Percentiles rank a stretch among this genome's conserved stretches.
phyloP scores from a whole-genome alignment of 192 early-diverging fungal species.

The Chytriomyces hyalinus region DNA sequence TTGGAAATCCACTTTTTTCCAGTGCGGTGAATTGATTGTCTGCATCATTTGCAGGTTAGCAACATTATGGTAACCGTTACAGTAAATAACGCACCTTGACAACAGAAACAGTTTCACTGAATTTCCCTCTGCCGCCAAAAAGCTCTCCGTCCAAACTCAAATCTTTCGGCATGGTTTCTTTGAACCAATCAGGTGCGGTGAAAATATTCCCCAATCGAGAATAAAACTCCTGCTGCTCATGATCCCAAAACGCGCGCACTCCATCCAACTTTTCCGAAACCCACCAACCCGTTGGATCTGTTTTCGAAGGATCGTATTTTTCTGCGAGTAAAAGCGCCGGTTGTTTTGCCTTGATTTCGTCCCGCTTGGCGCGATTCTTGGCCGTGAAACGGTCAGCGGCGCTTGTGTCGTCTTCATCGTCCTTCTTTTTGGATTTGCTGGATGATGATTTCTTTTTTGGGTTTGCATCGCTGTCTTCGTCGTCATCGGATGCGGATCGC shows the following conservation, averaged over 20 bases:
- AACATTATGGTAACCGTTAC: constrained; percentile 12
- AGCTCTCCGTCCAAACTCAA: constrained; percentile 75
- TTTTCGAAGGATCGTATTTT: constrained; percentile 24
- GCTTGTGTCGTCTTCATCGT: constrained; percentile 23
- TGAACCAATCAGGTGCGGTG: constrained; percentile 59
- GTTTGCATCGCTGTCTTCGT: constrained; percentile 1
- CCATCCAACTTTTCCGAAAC: constrained; percentile 77
- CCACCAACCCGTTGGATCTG: constrained; percentile 74
- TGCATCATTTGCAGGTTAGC: constrained; percentile 3
- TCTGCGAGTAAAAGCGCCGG: constrained; percentile 39
- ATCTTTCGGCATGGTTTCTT: constrained; percentile 54
- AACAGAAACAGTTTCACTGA: constrained; percentile 67
- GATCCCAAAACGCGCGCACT: constrained; percentile 69
- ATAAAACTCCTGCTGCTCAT: constrained; percentile 48
- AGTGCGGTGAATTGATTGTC: constrained; percentile 46
- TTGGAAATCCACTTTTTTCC: constrained; percentile 61
- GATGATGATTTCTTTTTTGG: neutral
- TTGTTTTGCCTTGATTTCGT: constrained; percentile 26
- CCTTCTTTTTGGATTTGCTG: constrained; percentile 21
- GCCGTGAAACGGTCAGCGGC: constrained; percentile 22
- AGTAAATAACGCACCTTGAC: constrained; percentile 54
- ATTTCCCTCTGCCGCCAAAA: constrained; percentile 68
- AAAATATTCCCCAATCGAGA: constrained; percentile 66
- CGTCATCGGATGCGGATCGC: neutral
- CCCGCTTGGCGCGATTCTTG: constrained; percentile 41